Evolutionary conservation across 1,284 basidiomycete genomes (phyloP), one percentile per base, ranked within the genome.

Genomic region (Sanguinoderma infundibulare): DNA sequence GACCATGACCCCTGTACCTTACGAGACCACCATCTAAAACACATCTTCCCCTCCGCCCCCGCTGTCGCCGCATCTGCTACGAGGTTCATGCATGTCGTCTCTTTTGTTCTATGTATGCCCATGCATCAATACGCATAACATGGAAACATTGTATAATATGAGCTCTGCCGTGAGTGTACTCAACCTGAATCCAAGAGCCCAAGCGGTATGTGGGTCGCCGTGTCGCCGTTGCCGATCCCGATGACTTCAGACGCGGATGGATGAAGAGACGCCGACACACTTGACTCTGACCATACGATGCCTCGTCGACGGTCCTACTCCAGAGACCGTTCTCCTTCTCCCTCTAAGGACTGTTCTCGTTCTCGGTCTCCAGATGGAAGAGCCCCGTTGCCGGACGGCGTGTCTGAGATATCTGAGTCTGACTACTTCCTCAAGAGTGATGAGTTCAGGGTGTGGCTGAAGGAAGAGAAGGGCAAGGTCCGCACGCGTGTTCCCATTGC

Each of bases 1-100:
- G 83, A 98, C 97, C 64, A 94, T 99, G 79, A 88, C 87, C 66
- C 95, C 96, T 73, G 85, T 95, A 73, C 88, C 88, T 72, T 98
- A 94, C 82, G 92, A 94, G 85, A 94, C 91, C 64, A 92, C 87
- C 65, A 94, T 94, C 78, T 94, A 85, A 79, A 72, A 69, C 61
- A 57, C 61, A 46, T 54, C 47, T 32, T 50, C 6, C n/a, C 53
- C 51, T n/a, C n/a, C 50, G 24, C 53, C 60, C 59, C 42, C 49
- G 49, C 36, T 61, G 51, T 59, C 44, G 55, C 47, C 53, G 61
- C 64, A 60, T 65, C 56, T 60, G 46, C 64, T 61, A 63, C 62
- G 68, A 68, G 69, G 68, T 70, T 47, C 69, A 73, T 73, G 72
- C 67, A 67, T 70, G 67, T 62, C 64, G 67, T 63, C 67, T 73